Evolutionary conservation across 768 basidiomycete genomes (phyloP).

Genomic region (Rhizopogon vesiculosus): DNA sequence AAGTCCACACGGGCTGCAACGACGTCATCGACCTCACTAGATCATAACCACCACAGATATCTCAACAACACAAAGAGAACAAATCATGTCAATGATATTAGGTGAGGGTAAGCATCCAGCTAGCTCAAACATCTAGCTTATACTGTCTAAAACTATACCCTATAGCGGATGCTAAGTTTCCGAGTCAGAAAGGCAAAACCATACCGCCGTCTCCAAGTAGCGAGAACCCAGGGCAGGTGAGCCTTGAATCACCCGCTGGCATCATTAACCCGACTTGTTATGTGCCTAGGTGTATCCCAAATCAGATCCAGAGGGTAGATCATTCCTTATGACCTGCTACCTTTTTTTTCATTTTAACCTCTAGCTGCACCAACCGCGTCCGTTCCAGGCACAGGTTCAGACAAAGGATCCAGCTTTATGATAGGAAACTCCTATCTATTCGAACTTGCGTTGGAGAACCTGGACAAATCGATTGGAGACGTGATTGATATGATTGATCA

Average conservation of each 20-base stretch:
- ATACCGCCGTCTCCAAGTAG: constrained; percentile 40
- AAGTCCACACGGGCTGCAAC: neutral
- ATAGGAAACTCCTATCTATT: constrained; percentile 47
- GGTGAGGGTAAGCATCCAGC: constrained; percentile 20
- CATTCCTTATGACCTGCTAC: neutral
- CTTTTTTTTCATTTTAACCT: neutral
- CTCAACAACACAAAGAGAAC: neutral
- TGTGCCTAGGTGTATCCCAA: constrained; percentile 41
- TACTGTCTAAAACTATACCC: neutral
- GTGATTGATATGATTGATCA: constrained; percentile 40
- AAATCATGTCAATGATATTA: constrained; percentile 22
- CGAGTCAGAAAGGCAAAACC: constrained; percentile 27
- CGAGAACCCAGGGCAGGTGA: constrained; percentile 45
- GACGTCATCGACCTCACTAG: neutral
- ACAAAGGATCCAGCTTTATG: constrained; percentile 17
- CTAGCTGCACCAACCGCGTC: constrained; percentile 18
- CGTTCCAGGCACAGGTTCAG: constrained; percentile 16
- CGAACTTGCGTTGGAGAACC: constrained; percentile 35
- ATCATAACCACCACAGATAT: neutral
- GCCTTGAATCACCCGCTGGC: neutral
- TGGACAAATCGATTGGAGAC: constrained; percentile 39
- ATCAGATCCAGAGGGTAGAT: constrained; percentile 36
- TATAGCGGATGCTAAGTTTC: constrained; percentile 36
- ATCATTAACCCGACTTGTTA: neutral
- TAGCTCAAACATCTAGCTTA: too few species aligned